Evolutionary conservation across 495 filamentous ascomycete genomes (phyloP).

Genomic region (Talaromyces nanjingensis): DNA sequence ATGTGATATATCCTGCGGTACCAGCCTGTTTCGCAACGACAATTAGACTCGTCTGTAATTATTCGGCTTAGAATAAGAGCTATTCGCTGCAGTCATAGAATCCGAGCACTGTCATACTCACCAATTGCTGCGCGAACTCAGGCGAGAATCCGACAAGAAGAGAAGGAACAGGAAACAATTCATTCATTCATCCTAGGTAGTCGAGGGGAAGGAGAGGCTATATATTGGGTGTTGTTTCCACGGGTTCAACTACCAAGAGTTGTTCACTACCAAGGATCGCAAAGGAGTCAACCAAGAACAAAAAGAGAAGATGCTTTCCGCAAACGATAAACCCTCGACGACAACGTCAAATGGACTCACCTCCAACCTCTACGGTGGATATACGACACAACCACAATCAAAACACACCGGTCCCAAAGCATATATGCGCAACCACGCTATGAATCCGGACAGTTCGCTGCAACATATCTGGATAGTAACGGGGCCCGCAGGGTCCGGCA

Average conservation of each 20-base stretch:
- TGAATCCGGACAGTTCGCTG: constrained; percentile 21
- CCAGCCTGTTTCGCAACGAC: not conserved
- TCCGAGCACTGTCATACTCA: not conserved
- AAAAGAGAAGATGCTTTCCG: not conserved
- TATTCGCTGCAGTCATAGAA: not conserved
- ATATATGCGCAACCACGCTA: constrained; percentile 17
- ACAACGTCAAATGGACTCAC: constrained; percentile 4
- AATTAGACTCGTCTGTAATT: constrained; percentile 1
- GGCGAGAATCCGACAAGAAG: not conserved
- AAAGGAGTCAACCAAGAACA: not conserved
- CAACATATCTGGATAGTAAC: constrained; percentile 98
- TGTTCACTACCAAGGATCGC: not conserved
- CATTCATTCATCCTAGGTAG: not conserved
- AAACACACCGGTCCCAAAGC: constrained; percentile 16
- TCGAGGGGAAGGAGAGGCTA: not conserved
- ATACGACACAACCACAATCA: not conserved
- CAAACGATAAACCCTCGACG: constrained; percentile 5
- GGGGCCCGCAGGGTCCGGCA: constrained; percentile 92
- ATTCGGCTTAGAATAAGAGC: not conserved
- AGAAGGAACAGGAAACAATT: not conserved
- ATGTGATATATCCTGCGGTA: not conserved
- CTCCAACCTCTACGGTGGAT: constrained; percentile 11
- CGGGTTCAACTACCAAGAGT: not conserved
- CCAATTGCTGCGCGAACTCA: not conserved
- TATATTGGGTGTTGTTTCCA: not conserved